Base-by-base conservation (phyloP, 768 basidiomycete genomes). In the Tulasnella sp. region DNA sequence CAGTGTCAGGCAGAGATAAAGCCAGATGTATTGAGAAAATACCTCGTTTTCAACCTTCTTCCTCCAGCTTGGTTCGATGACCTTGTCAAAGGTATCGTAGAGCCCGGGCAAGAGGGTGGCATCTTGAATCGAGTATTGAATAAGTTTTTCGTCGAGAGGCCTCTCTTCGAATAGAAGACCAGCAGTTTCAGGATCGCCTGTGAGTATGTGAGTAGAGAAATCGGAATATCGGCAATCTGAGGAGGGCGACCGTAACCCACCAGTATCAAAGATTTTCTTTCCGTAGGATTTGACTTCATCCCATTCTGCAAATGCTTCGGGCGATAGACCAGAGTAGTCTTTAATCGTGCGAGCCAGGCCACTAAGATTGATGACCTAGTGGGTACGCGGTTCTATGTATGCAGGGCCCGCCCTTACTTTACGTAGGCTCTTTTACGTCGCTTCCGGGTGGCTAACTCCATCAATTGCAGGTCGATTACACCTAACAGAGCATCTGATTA, bases 381-480 rank as follows among this genome's bases (percentile, higher is more conserved):
- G n/a, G 32, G 42, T 72, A 72, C 39, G 46, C 46, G 16, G 2
- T 48, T 48, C 6, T 40, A 13, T 40, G 4, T 7, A 39, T 37
- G 10, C 29, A 74, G 29, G 46, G 57, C n/a, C 26, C 16, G 75
- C 20, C 39, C 35, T 61, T 61, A 76, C 75, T 79, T 79, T 42
- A 79, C 44, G 32, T 74, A 48, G 15, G 76, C 26, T 48, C 61
- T 79, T 35, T 67, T 29, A 7, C 35, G 35, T 23, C 79, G 79
- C 35, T 48, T 37, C 20, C 79, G 77, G 18, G 79, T 79, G 37
- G 79, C 79, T 13, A 79, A 20, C 32, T 79, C 79, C 78, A 79
- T 70, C 18, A 79, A 18, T 39, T 79, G 79, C 26, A 79, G 23
- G 55, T 79, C 79, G 23, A 57, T 37, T 1, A 79, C 79, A 26